phyloP scores from a whole-genome alignment of 495 filamentous ascomycete genomes.

The Neurospora sublineolata region DNA sequence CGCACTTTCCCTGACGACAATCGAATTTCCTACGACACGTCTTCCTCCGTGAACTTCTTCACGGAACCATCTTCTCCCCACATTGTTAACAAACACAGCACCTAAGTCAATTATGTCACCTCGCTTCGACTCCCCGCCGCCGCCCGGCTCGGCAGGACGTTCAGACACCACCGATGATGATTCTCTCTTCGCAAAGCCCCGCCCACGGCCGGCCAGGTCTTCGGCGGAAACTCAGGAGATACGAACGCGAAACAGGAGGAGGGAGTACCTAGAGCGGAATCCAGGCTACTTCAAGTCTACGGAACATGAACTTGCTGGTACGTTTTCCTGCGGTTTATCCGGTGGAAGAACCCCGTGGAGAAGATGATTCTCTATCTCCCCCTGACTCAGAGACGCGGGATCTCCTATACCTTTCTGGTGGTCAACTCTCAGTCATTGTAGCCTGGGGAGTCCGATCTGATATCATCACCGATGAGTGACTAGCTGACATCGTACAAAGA shows the following conservation, averaged over 20 bases:
- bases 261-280: constrained; percentile 31
- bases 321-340: background rate
- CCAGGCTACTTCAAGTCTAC: constrained; percentile 26
- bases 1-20: background rate
- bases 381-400: background rate
- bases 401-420: background rate
- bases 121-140: constrained; percentile 10
- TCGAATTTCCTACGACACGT: background rate
- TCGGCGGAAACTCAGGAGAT: constrained; percentile 22
- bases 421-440: background rate
- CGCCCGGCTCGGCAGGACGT: background rate
- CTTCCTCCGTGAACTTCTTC: background rate
- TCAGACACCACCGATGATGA: background rate
- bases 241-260: constrained; percentile 30
- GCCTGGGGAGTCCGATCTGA: background rate
- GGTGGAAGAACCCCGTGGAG: background rate
- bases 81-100: background rate
- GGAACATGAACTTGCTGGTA: constrained; percentile 37
- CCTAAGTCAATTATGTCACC: constrained; percentile 5
- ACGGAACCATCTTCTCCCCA: background rate
- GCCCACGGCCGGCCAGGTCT: constrained; percentile 27
- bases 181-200: constrained; percentile 15
- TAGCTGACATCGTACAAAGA: constrained; percentile 33
- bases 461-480: background rate
- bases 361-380: background rate